Percentiles rank a stretch among this genome's conserved stretches.
phyloP scores from a whole-genome alignment of 2,329 filamentous ascomycete genomes.

The Alternaria hordeiaustralica region DNA sequence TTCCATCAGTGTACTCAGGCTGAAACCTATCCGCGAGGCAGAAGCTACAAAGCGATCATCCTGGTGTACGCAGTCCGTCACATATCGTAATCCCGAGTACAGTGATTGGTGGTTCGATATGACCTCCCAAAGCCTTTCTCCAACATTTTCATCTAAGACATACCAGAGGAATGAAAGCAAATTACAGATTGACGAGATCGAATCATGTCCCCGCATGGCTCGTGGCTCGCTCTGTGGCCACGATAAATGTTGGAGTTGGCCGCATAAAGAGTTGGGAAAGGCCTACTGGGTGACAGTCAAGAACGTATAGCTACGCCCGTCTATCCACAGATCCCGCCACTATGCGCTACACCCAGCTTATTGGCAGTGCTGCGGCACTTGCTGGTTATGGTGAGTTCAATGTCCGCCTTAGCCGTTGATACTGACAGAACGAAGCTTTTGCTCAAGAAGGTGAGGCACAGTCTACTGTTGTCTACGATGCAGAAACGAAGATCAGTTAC shows the following conservation, averaged over 20 bases:
- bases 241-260: conserved; percentile 1
- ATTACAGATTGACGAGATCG: conserved; percentile 25
- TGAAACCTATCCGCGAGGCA: conserved; percentile 32
- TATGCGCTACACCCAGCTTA: conserved; percentile 37
- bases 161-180: conserved; percentile 26
- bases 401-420: background rate
- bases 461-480: conserved; percentile 40
- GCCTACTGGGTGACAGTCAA: conserved; percentile 4
- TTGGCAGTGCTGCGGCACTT: conserved; percentile 39
- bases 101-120: conserved; percentile 32
- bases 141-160: conserved; percentile 35
- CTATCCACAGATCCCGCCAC: conserved; percentile 11
- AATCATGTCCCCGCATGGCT: conserved; percentile 17
- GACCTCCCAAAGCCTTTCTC: conserved; percentile 14
- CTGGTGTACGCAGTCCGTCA: conserved; percentile 20
- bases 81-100: conserved; percentile 24
- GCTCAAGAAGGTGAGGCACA: conserved; percentile 39
- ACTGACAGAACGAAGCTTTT: conserved; percentile 27
- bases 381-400: conserved; percentile 29
- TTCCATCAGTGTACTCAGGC: conserved; percentile 26
- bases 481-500: conserved; percentile 40
- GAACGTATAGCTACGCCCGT: conserved; percentile 7
- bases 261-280: conserved; percentile 32
- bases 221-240: conserved; percentile 18
- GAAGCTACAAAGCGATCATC: conserved; percentile 19